Evolutionary conservation across 176 grass and related monocot genomes (phyloP).

Genomic region (Hordeum marinum): DNA sequence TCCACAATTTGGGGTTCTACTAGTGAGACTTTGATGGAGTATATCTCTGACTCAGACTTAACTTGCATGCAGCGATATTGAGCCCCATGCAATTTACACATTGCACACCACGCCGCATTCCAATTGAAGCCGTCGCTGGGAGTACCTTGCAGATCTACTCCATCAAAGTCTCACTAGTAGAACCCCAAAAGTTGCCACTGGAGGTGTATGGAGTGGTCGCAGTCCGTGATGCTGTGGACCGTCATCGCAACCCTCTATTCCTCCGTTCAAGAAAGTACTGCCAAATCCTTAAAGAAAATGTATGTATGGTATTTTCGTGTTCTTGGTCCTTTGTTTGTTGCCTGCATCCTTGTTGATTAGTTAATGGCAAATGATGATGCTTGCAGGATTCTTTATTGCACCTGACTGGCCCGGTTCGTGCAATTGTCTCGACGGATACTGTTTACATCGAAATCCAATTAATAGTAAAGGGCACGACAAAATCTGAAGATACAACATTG

Average conservation of each 20-base stretch:
- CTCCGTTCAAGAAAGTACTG: too few relatives aligned
- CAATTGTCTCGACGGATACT: background rate
- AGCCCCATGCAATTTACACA: background rate
- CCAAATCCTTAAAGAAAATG: too few relatives aligned
- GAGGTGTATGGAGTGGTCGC: too few relatives aligned
- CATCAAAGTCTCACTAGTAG: background rate
- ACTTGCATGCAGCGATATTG: background rate
- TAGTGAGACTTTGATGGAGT: background rate
- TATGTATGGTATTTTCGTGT: background rate
- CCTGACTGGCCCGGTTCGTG: background rate
- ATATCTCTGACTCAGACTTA: background rate
- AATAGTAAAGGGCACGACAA: background rate
- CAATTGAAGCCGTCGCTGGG: background rate
- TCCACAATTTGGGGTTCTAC: background rate
- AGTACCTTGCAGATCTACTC: background rate
- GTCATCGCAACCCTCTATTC: too few relatives aligned
- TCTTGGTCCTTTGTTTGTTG: background rate
- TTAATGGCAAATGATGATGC: background rate
- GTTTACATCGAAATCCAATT: background rate
- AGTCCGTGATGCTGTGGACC: too few relatives aligned
- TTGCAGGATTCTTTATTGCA: background rate
- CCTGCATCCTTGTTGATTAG: background rate
- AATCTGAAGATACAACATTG: background rate
- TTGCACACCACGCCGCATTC: background rate
- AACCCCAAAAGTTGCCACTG: background rate